Evolutionary conservation across 73 alveolate genomes (phyloP).

Genomic region (Tetrahymena borealis): DNA sequence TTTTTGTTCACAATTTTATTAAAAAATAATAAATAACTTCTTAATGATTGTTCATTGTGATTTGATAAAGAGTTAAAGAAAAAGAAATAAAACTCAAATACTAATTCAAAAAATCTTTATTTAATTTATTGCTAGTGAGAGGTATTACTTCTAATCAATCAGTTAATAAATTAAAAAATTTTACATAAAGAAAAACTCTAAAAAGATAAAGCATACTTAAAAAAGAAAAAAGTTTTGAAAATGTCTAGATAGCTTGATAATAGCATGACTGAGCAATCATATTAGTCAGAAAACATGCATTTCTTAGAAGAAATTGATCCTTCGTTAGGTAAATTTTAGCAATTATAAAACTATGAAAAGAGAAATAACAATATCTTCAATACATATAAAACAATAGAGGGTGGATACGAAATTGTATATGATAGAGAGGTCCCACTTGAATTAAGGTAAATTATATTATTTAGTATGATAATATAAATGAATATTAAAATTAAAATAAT

Average conservation of each 20-base stretch:
- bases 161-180: not conserved
- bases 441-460: not conserved
- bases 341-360: too few relatives aligned
- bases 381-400: not conserved
- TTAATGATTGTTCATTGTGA: too few relatives aligned
- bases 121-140: not conserved
- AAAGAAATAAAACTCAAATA: too few relatives aligned
- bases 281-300: not conserved
- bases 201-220: not conserved
- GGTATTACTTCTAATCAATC: not conserved
- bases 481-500: not conserved
- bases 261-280: not conserved
- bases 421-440: conserved; percentile 33
- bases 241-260: not conserved
- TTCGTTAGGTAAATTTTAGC: not conserved
- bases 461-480: too few relatives aligned
- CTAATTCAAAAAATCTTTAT: not conserved
- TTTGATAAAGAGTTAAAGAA: too few relatives aligned
- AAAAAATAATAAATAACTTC: too few relatives aligned
- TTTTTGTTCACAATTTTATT: too few relatives aligned
- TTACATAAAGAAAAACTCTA: not conserved
- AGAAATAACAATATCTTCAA: too few relatives aligned
- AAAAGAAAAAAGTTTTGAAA: not conserved
- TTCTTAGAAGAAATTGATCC: conserved; percentile 40
- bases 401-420: conserved; percentile 24